Evolutionary conservation across 2,329 filamentous ascomycete genomes (phyloP), one percentile per base, ranked within the genome.

Genomic region (Ophiostoma populinum): DNA sequence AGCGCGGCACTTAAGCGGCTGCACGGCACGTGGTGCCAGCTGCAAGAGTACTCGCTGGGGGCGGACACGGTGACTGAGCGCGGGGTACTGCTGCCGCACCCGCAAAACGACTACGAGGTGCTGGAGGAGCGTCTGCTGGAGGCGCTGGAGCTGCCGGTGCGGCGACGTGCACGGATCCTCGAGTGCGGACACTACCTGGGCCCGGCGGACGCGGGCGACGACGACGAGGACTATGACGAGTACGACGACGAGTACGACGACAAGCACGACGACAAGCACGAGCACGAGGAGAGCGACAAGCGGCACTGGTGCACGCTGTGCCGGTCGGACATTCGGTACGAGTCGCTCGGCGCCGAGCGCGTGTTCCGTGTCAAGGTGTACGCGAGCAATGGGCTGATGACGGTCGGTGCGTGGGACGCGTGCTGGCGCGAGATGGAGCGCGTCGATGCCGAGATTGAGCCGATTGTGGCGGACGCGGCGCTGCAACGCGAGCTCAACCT

Each of bases 361-460:
- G 62, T 74, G 32, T 90, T 82, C 62, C 69, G 75, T 20, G 67
- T 95, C 52, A 90, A 85, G 50, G 76, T 95, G 1, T 98, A 87
- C 49, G 90, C 90, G 1, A 87, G 85, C 35, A 98, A 95, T 53
- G 90, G 90, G 0, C 60, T 95, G 32, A 92, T 98, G 82, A 72
- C 75, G 39, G 76, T 82, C 5, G 83, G 83, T 0, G 87, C 90
- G 0, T 98, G 90, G 90, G 71, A 72, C 5, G 86, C 86, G 2
- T 87, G 82, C 39, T 98, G 87, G 87, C 80, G 73, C 46, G 87
- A 95, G 55, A 98, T 98, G 90, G 90, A 98, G 57, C 71, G 87
- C n/a, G 82, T 95, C 0, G 90, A 98, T 49, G 81, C 92, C 2
- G 87, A 95, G 54, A 71, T 98, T 35, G 72, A 80, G 47, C 80